phyloP scores from a whole-genome alignment of 331 rosid species.

The Prunus yedoensis region DNA sequence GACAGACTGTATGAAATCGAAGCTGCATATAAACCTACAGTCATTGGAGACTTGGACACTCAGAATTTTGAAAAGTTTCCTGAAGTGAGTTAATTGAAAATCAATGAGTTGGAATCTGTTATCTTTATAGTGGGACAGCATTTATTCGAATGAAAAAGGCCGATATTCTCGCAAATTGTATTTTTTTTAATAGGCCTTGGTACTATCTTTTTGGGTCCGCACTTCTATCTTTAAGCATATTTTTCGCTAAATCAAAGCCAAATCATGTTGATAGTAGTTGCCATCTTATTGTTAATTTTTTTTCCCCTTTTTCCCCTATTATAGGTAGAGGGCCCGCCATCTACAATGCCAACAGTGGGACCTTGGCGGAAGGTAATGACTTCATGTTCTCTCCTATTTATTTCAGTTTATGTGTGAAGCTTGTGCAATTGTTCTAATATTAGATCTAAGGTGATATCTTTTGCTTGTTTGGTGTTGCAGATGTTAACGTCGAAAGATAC shows the following conservation, averaged over 20 bases:
- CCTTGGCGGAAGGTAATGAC: slow-evolving; percentile 95
- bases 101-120: slow-evolving; percentile 17
- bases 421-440: not conserved
- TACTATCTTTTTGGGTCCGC: not conserved
- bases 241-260: not conserved
- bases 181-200: not conserved
- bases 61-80: slow-evolving; percentile 98
- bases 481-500: slow-evolving; percentile 96
- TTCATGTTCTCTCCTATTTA: not conserved
- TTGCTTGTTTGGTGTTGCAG: slow-evolving; percentile 44
- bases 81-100: slow-evolving; percentile 59
- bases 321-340: slow-evolving; percentile 80
- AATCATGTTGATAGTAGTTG: not conserved
- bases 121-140: not conserved
- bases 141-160: not conserved
- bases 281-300: not conserved
- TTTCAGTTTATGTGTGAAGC: not conserved
- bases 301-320: not conserved
- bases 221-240: not conserved
- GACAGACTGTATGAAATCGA: slow-evolving; percentile 90
- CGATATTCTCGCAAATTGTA: slow-evolving; percentile 14
- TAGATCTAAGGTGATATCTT: not conserved
- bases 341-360: slow-evolving; percentile 73
- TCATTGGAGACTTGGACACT: slow-evolving; percentile 88
- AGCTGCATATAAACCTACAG: slow-evolving; percentile 87